These are phyloP conservation scores for Rauvolfia tetraphylla DNA, from an alignment of 257 asterid genomes.

Conservation along the genomic window DNA sequence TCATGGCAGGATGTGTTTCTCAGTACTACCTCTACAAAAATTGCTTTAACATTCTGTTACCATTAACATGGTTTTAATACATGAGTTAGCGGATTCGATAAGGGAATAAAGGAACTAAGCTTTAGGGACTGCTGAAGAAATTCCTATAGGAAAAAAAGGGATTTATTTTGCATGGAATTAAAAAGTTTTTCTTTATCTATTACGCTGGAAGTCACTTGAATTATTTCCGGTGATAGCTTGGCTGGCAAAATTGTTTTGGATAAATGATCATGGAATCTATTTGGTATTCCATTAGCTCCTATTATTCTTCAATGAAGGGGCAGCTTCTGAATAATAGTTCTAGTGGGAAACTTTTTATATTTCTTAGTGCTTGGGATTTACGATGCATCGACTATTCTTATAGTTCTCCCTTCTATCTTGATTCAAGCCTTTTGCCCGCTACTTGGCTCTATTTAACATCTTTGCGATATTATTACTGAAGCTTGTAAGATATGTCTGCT, in stretches of 20 bases:
- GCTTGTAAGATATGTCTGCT: not conserved
- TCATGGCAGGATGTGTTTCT: not conserved
- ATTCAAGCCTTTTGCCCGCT: not conserved
- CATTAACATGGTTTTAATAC: not conserved
- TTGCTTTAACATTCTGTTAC: not conserved
- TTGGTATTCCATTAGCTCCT: not conserved
- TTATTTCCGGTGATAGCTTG: not conserved
- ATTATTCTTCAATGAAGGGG: not conserved
- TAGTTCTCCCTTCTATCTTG: not conserved
- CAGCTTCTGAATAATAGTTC: not conserved
- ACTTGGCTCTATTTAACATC: not conserved
- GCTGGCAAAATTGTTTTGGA: not conserved
- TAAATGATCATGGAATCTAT: not conserved
- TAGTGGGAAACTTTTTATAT: too few relatives aligned
- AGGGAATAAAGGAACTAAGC: not conserved
- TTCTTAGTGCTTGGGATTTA: too few relatives aligned
- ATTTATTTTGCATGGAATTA: not conserved
- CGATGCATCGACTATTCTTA: not conserved
- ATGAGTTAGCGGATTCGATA: not conserved
- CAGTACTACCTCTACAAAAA: not conserved
- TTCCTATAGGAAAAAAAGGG: not conserved
- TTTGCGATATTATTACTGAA: too few relatives aligned
- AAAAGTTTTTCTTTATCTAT: not conserved
- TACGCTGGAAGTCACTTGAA: not conserved
- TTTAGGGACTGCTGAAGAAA: not conserved